Conservation (phyloP, 805 yeast species). For the Starmerella vitae region DNA sequence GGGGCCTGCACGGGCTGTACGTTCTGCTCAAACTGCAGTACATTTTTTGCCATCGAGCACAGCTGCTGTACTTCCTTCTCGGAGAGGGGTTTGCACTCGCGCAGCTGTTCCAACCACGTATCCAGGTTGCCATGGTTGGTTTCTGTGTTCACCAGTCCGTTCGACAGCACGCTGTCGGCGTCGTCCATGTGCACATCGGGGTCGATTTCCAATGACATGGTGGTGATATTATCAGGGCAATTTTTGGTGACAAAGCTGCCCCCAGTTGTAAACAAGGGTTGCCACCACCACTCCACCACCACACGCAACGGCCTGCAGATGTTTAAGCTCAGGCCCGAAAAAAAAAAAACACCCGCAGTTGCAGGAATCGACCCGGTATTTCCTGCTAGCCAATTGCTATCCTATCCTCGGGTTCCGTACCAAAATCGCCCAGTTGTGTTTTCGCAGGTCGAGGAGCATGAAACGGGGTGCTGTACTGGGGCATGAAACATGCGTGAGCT, state of each 20-base stretch:
- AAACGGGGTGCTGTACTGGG: neutral
- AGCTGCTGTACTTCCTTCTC: constrained; percentile 69
- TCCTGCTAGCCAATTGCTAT: neutral
- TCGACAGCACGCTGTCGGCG: constrained; percentile 19
- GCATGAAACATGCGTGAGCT: too few relatives aligned
- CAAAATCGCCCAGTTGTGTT: neutral
- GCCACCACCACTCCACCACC: too few relatives aligned
- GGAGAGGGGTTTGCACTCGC: constrained; percentile 69
- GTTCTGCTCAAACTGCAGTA: constrained; percentile 78
- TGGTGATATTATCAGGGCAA: too few relatives aligned
- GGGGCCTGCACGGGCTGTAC: constrained; percentile 94
- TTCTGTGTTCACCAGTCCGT: constrained; percentile 27
- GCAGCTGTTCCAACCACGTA: constrained; percentile 74
- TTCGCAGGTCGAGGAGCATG: neutral
- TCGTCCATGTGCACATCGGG: constrained; percentile 32
- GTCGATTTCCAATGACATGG: constrained; percentile 27
- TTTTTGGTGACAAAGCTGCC: too few relatives aligned
- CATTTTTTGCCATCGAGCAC: constrained; percentile 86
- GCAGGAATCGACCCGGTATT: neutral
- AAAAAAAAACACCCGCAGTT: too few relatives aligned
- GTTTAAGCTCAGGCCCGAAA: too few relatives aligned
- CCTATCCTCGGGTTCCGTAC: neutral
- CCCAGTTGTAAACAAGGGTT: too few relatives aligned
- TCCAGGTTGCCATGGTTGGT: constrained; percentile 42
- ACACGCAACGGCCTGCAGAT: too few relatives aligned